A percentile compares a stretch with the other conserved stretches of the same genome.
phyloP scores from a whole-genome alignment of 257 asterid species.

The Knoxia roxburghii region DNA sequence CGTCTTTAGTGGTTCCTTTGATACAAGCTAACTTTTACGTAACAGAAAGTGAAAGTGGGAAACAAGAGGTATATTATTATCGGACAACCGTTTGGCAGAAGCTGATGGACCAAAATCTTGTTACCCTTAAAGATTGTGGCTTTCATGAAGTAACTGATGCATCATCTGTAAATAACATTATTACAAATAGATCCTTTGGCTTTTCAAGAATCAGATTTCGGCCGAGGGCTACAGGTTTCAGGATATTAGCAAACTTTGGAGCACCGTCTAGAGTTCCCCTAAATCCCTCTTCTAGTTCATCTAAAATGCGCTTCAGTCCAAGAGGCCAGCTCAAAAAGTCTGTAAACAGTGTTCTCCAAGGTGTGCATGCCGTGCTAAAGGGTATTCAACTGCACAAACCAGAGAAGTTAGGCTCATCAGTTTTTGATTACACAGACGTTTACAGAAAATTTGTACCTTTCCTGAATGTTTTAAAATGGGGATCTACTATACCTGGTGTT shows the following conservation, averaged over 20 bases:
- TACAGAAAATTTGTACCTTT: constrained; percentile 64
- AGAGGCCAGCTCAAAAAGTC: constrained; percentile 38
- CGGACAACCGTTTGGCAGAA: constrained; percentile 64
- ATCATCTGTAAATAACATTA: constrained; percentile 31
- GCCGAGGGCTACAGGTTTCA: constrained; percentile 67
- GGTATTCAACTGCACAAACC: constrained; percentile 46
- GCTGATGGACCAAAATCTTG: constrained; percentile 36
- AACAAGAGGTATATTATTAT: constrained; percentile 59
- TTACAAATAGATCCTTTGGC: constrained; percentile 56
- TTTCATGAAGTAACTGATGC: constrained; percentile 33
- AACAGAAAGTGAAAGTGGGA: constrained; percentile 71
- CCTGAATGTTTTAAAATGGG: constrained; percentile 39
- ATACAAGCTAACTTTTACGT: constrained; percentile 73
- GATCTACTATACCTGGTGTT: constrained; percentile 39
- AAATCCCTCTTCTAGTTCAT: constrained; percentile 17
- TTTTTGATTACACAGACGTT: constrained; percentile 75
- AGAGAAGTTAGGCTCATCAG: constrained; percentile 79
- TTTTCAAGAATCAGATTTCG: constrained; percentile 70
- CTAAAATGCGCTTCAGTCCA: constrained; percentile 13
- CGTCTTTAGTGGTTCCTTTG: constrained; percentile 54
- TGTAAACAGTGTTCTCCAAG: constrained; percentile 63
- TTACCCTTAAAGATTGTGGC: constrained; percentile 30
- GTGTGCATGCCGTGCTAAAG: constrained; percentile 60
- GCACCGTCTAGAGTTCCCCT: constrained; percentile 61
- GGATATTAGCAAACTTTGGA: constrained; percentile 72